Conservation (phyloP, 176 grass and related monocot genomes). For the Carex kokanica region DNA sequence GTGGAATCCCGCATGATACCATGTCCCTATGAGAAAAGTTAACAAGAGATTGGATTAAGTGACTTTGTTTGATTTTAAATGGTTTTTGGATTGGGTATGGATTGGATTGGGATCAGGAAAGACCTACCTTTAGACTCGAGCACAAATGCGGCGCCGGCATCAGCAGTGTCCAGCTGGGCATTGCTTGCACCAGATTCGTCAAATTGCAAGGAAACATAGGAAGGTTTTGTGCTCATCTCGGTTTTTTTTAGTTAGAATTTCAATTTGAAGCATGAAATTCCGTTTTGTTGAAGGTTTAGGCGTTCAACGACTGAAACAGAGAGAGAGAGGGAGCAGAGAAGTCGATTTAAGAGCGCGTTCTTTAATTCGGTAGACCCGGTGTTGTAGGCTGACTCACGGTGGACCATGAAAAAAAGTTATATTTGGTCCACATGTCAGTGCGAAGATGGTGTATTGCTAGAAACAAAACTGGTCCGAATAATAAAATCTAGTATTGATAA, state of each 20-base stretch:
- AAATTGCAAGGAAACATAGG: constrained; percentile 39
- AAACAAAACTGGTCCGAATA: background rate
- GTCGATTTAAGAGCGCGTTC: background rate
- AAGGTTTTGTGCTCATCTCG: background rate
- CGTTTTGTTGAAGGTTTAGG: background rate
- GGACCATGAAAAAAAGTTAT: background rate
- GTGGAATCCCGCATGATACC: constrained; percentile 98
- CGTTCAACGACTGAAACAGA: background rate
- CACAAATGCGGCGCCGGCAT: constrained; percentile 85
- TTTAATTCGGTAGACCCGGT: background rate
- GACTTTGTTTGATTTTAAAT: background rate
- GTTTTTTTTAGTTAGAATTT: background rate
- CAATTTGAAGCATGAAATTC: background rate
- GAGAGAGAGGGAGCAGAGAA: background rate
- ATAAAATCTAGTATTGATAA: background rate
- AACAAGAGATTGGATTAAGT: background rate
- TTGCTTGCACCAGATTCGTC: constrained; percentile 30
- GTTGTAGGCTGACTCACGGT: background rate
- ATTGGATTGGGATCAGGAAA: too few species aligned
- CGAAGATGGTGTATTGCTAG: background rate
- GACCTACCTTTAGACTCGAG: constrained; percentile 98
- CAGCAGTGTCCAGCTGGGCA: background rate
- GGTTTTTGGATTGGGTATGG: background rate
- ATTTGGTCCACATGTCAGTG: background rate
- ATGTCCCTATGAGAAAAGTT: constrained; percentile 43